Conservation (phyloP, 257 asterid species). For the Solanum appendiculatum region DNA sequence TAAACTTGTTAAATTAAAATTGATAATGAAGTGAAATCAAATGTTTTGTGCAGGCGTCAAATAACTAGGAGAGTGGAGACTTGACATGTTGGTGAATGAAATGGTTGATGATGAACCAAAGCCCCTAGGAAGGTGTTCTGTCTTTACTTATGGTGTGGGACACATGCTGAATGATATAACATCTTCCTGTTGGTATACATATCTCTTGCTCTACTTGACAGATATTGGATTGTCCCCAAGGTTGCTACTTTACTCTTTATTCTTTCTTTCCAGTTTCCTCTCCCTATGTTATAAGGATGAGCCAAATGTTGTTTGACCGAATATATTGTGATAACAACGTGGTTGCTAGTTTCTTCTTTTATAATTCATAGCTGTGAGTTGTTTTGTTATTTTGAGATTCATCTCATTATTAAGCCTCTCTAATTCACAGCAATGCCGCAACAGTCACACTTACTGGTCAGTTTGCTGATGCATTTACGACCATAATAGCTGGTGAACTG, state of each 20-base stretch:
- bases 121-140: conserved; percentile 45
- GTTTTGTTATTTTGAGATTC: not conserved
- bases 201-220: conserved; percentile 78
- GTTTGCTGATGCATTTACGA: conserved; percentile 76
- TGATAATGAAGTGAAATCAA: too few relatives aligned
- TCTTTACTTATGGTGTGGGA: conserved; percentile 72
- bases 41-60: not conserved
- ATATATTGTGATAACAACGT: too few relatives aligned
- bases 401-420: not conserved
- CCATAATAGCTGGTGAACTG: conserved; percentile 80
- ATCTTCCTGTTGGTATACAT: conserved; percentile 97
- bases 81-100: conserved; percentile 14
- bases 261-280: too few relatives aligned
- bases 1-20: too few relatives aligned
- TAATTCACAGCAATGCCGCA: conserved; percentile 66
- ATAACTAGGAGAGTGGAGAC: not conserved
- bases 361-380: too few relatives aligned
- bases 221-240: conserved; percentile 82
- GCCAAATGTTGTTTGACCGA: too few relatives aligned
- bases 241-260: conserved; percentile 32
- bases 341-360: too few relatives aligned
- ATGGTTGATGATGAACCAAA: conserved; percentile 28
- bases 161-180: conserved; percentile 92
- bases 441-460: conserved; percentile 81
- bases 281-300: too few relatives aligned